Conservation (phyloP, 345 rosid genomes). For the Rhizophora apiculata region DNA sequence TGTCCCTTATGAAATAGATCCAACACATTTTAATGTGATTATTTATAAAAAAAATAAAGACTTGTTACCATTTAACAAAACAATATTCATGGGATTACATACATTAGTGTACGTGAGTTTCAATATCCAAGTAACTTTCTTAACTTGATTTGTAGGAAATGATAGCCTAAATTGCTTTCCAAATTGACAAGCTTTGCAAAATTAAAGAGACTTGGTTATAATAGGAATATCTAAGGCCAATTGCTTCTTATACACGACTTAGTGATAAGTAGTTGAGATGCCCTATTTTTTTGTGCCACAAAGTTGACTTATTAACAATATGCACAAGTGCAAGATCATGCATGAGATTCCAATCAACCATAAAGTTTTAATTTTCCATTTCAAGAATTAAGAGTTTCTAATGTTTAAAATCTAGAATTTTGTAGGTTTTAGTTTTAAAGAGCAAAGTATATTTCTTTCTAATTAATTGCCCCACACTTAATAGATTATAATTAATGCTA, state of each 20-base stretch:
- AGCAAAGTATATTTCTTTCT: background rate
- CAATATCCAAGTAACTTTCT: conserved; percentile 8
- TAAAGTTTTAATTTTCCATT: background rate
- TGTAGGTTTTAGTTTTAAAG: background rate
- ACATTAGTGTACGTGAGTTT: background rate
- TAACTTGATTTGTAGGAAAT: background rate
- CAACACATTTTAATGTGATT: background rate
- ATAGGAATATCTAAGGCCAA: background rate
- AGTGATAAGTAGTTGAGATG: background rate
- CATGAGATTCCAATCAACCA: background rate
- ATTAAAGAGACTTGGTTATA: background rate
- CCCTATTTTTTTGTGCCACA: conserved; percentile 5
- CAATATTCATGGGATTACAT: background rate
- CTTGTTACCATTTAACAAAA: background rate
- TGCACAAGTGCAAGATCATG: background rate
- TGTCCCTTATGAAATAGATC: background rate
- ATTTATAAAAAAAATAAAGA: background rate
- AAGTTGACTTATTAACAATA: background rate
- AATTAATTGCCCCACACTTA: background rate
- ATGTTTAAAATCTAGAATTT: background rate
- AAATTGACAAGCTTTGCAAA: background rate
- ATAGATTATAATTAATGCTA: background rate
- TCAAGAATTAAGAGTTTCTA: background rate
- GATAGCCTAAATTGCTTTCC: background rate
- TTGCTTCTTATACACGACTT: background rate